A percentile compares a stretch with the other conserved stretches of the same genome.
Conservation (phyloP, 352 stramenopile genomes). For the Phytopythium chamaehyphon region DNA sequence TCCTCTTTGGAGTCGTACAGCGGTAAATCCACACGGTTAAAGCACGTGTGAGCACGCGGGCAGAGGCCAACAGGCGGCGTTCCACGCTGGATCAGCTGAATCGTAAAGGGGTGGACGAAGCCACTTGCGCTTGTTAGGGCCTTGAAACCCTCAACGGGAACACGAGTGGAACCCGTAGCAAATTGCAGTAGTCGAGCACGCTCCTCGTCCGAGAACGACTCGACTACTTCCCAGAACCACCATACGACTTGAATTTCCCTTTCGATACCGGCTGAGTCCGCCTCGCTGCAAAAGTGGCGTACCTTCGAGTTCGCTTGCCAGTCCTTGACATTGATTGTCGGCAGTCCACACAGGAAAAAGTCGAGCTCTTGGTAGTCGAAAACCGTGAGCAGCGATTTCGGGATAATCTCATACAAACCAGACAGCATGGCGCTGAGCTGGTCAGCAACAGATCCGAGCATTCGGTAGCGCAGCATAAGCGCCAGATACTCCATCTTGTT, state of each 20-base stretch:
- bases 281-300: constrained; percentile 35
- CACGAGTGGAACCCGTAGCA: constrained; percentile 95
- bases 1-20: constrained; percentile 77
- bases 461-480: constrained; percentile 90
- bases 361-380: constrained; percentile 96
- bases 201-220: constrained; percentile 87
- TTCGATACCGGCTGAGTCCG: constrained; percentile 44
- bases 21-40: constrained; percentile 86
- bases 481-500: constrained; percentile 96
- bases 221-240: constrained; percentile 91
- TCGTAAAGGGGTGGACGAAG: constrained; percentile 75
- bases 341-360: constrained; percentile 88
- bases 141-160: constrained; percentile 85
- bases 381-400: constrained; percentile 82
- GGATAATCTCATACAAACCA: constrained; percentile 92
- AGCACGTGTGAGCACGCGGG: constrained; percentile 83
- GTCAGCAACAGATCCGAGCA: constrained; percentile 88
- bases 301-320: constrained; percentile 79
- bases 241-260: constrained; percentile 61
- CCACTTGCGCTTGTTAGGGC: constrained; percentile 76
- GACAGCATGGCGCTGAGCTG: constrained; percentile 90
- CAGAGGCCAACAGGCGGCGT: constrained; percentile 53
- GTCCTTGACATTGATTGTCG: constrained; percentile 82
- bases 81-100: constrained; percentile 59
- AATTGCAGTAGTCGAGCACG: constrained; percentile 97